phyloP scores from a whole-genome alignment of 2,329 filamentous ascomycete species.

The Hymenoscyphus fructigenus region DNA sequence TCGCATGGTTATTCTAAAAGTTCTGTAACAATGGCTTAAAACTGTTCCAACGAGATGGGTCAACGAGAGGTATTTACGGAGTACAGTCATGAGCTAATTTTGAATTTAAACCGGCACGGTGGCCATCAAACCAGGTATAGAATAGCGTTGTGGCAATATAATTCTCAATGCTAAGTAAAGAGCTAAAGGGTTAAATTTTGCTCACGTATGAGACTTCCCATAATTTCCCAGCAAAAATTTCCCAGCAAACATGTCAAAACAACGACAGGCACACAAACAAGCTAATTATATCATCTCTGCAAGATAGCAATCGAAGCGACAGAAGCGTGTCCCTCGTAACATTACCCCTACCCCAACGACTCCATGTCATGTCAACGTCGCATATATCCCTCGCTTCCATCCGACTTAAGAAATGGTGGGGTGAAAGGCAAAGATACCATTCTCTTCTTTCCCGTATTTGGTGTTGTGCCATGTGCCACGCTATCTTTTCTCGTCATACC shows the following conservation, averaged over 20 bases:
- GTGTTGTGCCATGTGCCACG: conserved; percentile 7
- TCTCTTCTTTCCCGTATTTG: conserved; percentile 5
- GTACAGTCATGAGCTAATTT: too few species aligned
- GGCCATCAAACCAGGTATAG: too few species aligned
- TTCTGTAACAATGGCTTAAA: too few species aligned
- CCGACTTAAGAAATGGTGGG: conserved; percentile 10
- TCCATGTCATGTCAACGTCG: background rate
- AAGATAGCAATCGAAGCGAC: background rate
- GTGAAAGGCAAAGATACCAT: conserved; percentile 11
- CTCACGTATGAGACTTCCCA: background rate
- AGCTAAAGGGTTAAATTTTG: background rate
- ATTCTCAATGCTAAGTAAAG: too few species aligned
- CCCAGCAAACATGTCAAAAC: background rate
- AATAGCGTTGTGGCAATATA: too few species aligned
- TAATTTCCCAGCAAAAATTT: background rate
- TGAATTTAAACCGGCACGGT: too few species aligned
- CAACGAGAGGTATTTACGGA: too few species aligned
- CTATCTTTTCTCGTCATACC: conserved; percentile 11
- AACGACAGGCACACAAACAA: background rate
- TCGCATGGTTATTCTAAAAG: too few species aligned
- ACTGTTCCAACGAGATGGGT: too few species aligned
- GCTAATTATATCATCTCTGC: background rate
- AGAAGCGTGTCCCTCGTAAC: background rate
- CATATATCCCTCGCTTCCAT: background rate
- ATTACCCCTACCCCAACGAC: too few species aligned